These are phyloP conservation scores for Phalaenopsis aphrodite DNA, from an alignment of 106 monocot genomes.

Conservation along the genomic window DNA sequence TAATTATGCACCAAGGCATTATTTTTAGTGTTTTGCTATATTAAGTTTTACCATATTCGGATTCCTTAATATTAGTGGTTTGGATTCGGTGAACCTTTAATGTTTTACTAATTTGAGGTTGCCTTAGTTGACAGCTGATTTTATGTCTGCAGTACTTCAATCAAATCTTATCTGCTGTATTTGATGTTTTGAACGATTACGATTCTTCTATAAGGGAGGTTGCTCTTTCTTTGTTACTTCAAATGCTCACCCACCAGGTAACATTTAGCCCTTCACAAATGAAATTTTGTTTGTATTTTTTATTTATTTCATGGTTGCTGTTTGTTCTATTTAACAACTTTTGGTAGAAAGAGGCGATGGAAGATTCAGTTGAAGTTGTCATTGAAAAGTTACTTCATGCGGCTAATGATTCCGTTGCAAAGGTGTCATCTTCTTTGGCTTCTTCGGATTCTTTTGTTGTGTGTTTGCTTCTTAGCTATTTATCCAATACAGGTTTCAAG, in stretches of 20 bases:
- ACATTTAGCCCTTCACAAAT: background rate
- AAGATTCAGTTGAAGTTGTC: slow-evolving; percentile 93
- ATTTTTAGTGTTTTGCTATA: too few relatives aligned
- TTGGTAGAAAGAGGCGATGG: slow-evolving; percentile 67
- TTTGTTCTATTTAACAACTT: background rate
- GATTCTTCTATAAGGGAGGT: slow-evolving; percentile 78
- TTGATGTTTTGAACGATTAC: slow-evolving; percentile 79
- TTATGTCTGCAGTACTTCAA: slow-evolving; percentile 72
- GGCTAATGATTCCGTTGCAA: slow-evolving; percentile 55
- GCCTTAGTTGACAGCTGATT: too few relatives aligned
- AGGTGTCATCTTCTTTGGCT: slow-evolving; percentile 34
- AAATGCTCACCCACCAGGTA: slow-evolving; percentile 96
- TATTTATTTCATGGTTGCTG: background rate
- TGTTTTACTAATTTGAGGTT: too few relatives aligned
- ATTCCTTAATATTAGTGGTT: too few relatives aligned
- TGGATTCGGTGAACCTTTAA: too few relatives aligned
- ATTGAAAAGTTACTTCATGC: slow-evolving; percentile 85
- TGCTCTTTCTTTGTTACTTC: slow-evolving; percentile 66
- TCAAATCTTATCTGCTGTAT: slow-evolving; percentile 87
- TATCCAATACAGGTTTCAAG: slow-evolving; percentile 58
- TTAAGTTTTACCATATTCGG: too few relatives aligned
- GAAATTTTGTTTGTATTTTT: background rate
- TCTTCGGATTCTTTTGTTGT: background rate
- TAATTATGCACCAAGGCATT: too few relatives aligned
- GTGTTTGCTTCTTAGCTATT: slow-evolving; percentile 4